These are phyloP conservation scores for Beauveria pseudobassiana DNA, from an alignment of 2,329 filamentous ascomycete species.

Conservation along the genomic window DNA sequence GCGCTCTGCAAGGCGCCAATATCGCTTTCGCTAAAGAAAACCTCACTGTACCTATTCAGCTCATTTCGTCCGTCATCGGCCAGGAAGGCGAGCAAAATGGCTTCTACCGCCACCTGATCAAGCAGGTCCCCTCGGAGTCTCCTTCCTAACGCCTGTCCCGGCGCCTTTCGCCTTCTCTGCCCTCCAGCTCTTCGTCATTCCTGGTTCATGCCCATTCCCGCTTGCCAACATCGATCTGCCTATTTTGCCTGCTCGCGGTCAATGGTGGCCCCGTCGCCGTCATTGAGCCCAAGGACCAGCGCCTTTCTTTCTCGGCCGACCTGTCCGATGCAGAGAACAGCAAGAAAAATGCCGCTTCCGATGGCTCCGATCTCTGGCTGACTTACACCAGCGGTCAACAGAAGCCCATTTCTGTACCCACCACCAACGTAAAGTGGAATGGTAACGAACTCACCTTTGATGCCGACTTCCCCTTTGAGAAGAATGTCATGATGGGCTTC, in stretches of 20 bases:
- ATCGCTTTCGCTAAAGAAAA: conserved; percentile 47
- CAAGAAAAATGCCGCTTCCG: background rate
- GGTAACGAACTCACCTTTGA: conserved; percentile 16
- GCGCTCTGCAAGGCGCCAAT: conserved; percentile 58
- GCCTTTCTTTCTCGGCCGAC: conserved; percentile 38
- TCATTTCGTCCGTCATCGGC: conserved; percentile 56
- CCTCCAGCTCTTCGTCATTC: conserved; percentile 53
- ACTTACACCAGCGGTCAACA: conserved; percentile 26
- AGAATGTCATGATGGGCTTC: conserved; percentile 21
- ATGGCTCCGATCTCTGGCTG: conserved; percentile 12
- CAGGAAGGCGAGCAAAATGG: conserved; percentile 70
- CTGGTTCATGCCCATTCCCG: conserved; percentile 50
- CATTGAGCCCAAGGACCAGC: conserved; percentile 38
- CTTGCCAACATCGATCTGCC: conserved; percentile 44
- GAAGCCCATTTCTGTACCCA: conserved; percentile 19
- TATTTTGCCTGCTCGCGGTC: conserved; percentile 43
- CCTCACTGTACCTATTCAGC: conserved; percentile 46
- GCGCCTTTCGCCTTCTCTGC: conserved; percentile 58
- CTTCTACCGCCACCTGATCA: conserved; percentile 53
- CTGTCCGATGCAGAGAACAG: background rate
- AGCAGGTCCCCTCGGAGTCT: conserved; percentile 51
- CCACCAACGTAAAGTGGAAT: conserved; percentile 18
- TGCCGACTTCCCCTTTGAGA: conserved; percentile 21
- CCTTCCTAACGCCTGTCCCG: conserved; percentile 58
- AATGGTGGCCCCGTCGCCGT: conserved; percentile 23